These are phyloP conservation scores for Paecilomyces variotii DNA, from an alignment of 2,329 filamentous ascomycete species.

Conservation along the genomic window DNA sequence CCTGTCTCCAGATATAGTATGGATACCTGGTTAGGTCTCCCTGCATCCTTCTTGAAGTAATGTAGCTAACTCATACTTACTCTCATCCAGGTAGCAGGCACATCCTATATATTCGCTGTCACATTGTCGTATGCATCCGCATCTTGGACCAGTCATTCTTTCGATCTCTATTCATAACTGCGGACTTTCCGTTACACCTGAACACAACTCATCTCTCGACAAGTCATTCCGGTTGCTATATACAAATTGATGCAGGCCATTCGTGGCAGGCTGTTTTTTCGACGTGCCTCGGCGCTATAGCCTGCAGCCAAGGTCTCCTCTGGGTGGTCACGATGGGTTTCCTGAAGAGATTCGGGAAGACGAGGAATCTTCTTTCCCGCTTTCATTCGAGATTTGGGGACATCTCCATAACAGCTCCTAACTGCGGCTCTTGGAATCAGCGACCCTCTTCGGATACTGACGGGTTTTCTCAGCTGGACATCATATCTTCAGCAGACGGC, in stretches of 20 bases:
- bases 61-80: not conserved
- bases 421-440: constrained; percentile 34
- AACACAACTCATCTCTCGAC: not conserved
- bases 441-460: constrained; percentile 10
- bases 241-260: not conserved
- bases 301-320: not conserved
- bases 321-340: not conserved
- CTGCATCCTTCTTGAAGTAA: not conserved
- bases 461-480: not conserved
- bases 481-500: not conserved
- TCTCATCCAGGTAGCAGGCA: not conserved
- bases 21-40: not conserved
- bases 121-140: not conserved
- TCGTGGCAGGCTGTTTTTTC: not conserved
- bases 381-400: constrained; percentile 27
- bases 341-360: not conserved
- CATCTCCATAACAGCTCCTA: constrained; percentile 31
- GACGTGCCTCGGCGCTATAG: not conserved
- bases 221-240: not conserved
- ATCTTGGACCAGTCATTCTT: not conserved
- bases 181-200: not conserved
- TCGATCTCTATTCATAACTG: not conserved
- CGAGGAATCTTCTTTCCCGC: not conserved
- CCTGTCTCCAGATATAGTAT: not conserved
- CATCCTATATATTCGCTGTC: not conserved